These are phyloP conservation scores for Chlorella sp. DNA, from an alignment of 139 green algal species.

Conservation along the genomic window DNA sequence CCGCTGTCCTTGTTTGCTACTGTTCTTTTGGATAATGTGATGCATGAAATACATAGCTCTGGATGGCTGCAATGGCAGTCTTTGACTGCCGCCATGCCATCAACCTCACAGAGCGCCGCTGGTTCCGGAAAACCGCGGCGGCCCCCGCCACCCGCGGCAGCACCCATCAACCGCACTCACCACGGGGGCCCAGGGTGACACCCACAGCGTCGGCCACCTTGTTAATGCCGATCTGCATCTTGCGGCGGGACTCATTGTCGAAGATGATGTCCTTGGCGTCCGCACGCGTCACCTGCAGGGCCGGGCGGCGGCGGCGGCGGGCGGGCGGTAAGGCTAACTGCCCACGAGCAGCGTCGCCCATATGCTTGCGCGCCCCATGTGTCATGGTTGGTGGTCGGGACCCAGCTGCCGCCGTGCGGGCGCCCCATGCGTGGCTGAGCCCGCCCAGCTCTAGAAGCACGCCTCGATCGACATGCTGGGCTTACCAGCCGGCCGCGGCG, in stretches of 20 bases:
- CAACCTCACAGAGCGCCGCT: too few relatives aligned
- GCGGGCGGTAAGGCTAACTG: too few relatives aligned
- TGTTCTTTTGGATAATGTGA: too few relatives aligned
- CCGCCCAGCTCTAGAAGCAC: background rate
- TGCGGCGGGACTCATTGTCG: slow-evolving; percentile 84
- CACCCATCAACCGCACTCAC: slow-evolving; percentile 53
- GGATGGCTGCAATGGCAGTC: too few relatives aligned
- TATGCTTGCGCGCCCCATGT: background rate
- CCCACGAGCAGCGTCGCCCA: background rate
- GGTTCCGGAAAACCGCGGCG: too few relatives aligned
- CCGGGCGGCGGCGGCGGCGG: too few relatives aligned
- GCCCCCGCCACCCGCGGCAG: background rate
- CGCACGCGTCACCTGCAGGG: slow-evolving; percentile 69
- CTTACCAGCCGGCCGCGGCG: background rate
- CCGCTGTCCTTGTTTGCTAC: too few relatives aligned
- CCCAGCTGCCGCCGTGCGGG: background rate
- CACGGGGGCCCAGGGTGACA: slow-evolving; percentile 95
- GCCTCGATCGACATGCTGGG: background rate
- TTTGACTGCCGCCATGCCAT: too few relatives aligned
- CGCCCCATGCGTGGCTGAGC: background rate
- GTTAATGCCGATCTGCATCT: slow-evolving; percentile 96
- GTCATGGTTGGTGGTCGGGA: background rate
- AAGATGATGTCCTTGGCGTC: slow-evolving; percentile 98
- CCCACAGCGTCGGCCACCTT: slow-evolving; percentile 97
- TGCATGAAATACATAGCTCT: too few relatives aligned